Evolutionary conservation across 2,329 filamentous ascomycete genomes (phyloP), one percentile per base, ranked within the genome.

Genomic region (Ceratocystis papillata): DNA sequence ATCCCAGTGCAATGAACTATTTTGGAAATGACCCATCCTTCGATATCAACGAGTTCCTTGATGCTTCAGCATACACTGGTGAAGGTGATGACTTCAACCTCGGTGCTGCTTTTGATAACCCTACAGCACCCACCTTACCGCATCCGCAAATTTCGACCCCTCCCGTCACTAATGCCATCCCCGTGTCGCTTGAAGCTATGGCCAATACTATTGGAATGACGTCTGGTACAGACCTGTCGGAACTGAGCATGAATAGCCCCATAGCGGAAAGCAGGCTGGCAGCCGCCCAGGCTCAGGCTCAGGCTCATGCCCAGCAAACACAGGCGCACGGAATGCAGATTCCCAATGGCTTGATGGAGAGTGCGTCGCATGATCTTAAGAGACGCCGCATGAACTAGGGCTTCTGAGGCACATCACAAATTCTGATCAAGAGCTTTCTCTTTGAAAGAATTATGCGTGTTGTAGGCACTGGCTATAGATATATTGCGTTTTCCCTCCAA

Each of bases 81-180:
- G 78, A 79, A 60, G 77, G 62, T n/a, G 12, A 37, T 12, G 80
- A 82, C 69, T 81, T 83, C 66, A 33, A 25, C 20, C 44, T 65
- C 12, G 55, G 44, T 28, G 20, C 55, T 59, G 55, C 64, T 33
- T 65, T 65, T 50, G 64, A 65, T 44, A 62, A 55, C 25, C 17
- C 64, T n/a, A 63, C 55, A 28, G 30, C 41, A 10, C 55, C 55
- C n/a, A 46, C 25, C 22, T 25, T 30, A 7, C 62, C 41, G 37
- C 53, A 30, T 45, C 44, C 10, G 12, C 55, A 30, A 64, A 28
- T 17, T 50, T 48, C 25, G 25, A 50, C 37, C 12, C 41, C 46
- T 15, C 25, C 61, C 12, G 44, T 46, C 8, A 22, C 25, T 22
- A 63, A 12, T 20, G 33, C 46, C 8, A 62, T 45, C 22, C 30